Base-by-base conservation (phyloP, 257 asterid genomes). In the Paraleonurus japonicus region DNA sequence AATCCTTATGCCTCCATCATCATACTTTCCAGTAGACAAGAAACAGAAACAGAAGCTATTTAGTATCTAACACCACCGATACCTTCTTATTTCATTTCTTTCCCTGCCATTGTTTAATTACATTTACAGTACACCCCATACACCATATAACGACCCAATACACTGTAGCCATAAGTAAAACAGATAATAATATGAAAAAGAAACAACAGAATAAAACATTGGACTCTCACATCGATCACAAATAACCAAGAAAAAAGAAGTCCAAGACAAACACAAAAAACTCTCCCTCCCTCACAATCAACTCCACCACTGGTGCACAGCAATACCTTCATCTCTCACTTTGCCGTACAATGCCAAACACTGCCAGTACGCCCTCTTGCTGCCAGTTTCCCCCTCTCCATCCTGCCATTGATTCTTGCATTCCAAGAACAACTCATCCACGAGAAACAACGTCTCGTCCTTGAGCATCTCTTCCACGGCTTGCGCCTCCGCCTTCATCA, bases 261-360 rank as follows among this genome's bases (percentile, higher is more conserved):
- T 5, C 13, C 15, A 68, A 9, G 17, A 11, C 11, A 33, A 3
- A 15, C 2, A 17, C 6, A 1, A 13, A 0, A 8, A 48, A 20
- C 74, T 67, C 74, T 71, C 76, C 72, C 80, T 59, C 72, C 78
- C 65, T 80, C 79, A 73, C 77, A 70, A 77, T 86, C 76, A 82
- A 58, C 76, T 85, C 98, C 98, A 92, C 93, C 97, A 91, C 71
- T 92, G 96, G 57, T 86, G 97, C 65, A 89, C 96, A 48, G 96
- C 96, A 82, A 89, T 76, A 28, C 96, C 95, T 61, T 87, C 85
- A 69, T 87, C 96, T 71, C 88, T 92, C 33, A 92, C 82, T 61
- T 81, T 78, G 7, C 98, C 97, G 77, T 92, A 92, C 80, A 92
- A 65, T 12, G 85, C 84, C 76, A 90, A 78, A 61, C 97, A 92